Conservation (phyloP, 768 basidiomycete species). For the Guyanaporus albipodus region DNA sequence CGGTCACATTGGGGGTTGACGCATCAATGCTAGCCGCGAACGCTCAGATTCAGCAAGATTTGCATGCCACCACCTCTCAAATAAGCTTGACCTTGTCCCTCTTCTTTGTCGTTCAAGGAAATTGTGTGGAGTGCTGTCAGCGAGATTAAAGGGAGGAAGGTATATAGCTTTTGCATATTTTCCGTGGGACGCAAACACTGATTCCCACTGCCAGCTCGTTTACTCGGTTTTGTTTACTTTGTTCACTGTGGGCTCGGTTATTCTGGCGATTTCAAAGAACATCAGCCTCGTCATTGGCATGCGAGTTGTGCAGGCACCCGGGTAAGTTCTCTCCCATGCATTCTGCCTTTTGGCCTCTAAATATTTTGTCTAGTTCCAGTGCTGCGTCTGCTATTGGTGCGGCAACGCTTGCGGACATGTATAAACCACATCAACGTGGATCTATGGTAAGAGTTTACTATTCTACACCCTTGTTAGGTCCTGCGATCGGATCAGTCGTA, state of each 20-base stretch:
- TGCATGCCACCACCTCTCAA: constrained; percentile 56
- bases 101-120: constrained; percentile 70
- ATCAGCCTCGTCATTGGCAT: constrained; percentile 63
- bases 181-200: neutral
- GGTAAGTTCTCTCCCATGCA: constrained; percentile 35
- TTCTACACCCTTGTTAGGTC: constrained; percentile 73
- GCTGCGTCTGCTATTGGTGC: constrained; percentile 67
- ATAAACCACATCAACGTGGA: constrained; percentile 70
- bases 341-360: neutral
- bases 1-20: neutral
- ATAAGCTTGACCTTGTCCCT: constrained; percentile 71
- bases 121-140: constrained; percentile 33
- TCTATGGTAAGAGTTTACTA: constrained; percentile 82
- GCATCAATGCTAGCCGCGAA: constrained; percentile 52
- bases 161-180: constrained; percentile 21
- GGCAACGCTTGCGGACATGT: constrained; percentile 77
- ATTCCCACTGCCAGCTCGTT: constrained; percentile 38
- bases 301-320: constrained; percentile 60
- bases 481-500: constrained; percentile 62
- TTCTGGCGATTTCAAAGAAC: constrained; percentile 53
- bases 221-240: constrained; percentile 51
- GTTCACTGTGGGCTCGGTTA: constrained; percentile 52
- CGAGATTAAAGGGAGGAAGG: constrained; percentile 71
- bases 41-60: constrained; percentile 55
- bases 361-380: constrained; percentile 42